A percentile compares a stretch with the other conserved stretches of the same genome.
phyloP scores from a whole-genome alignment of 306 rosid species.

The Gynostemma pentaphyllum region DNA sequence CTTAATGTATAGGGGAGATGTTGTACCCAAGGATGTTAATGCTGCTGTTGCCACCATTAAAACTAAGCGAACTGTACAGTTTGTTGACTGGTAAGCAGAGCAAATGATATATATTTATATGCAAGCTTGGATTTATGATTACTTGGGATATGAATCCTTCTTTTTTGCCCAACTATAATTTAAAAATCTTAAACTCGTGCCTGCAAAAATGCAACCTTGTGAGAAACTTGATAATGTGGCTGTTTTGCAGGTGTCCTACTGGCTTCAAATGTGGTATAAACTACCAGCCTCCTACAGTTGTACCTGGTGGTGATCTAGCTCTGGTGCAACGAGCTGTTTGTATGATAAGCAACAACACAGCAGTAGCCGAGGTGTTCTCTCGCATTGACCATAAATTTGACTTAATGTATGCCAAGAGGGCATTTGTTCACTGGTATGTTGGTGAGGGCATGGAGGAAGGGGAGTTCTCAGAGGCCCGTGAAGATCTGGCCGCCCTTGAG shows the following conservation, averaged over 20 bases:
- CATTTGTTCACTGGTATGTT: constrained; percentile 96
- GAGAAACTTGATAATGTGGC: background rate
- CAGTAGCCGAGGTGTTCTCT: constrained; percentile 98
- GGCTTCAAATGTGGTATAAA: constrained; percentile 98
- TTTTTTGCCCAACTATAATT: too few relatives aligned
- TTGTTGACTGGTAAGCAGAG: constrained; percentile 78
- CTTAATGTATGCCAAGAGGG: constrained; percentile 98
- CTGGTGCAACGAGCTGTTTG: constrained; percentile 96
- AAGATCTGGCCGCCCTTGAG: constrained; percentile 99
- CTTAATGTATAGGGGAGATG: constrained; percentile 95
- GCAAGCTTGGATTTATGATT: too few relatives aligned
- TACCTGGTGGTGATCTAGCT: constrained; percentile 92
- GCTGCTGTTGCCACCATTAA: constrained; percentile 93
- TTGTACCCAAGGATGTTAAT: constrained; percentile 96
- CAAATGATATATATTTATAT: too few relatives aligned
- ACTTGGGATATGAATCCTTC: too few relatives aligned
- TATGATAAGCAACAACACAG: constrained; percentile 99
- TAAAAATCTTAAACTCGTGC: too few relatives aligned
- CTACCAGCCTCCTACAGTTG: constrained; percentile 97
- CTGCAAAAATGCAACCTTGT: too few relatives aligned
- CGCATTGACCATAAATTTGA: constrained; percentile 95
- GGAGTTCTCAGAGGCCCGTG: constrained; percentile 98
- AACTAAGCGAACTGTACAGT: constrained; percentile 92
- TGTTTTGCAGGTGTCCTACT: constrained; percentile 78
- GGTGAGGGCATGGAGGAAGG: constrained; percentile 99